phyloP scores from a whole-genome alignment of 2,329 filamentous ascomycete species.

The Aspergillus versicolor region DNA sequence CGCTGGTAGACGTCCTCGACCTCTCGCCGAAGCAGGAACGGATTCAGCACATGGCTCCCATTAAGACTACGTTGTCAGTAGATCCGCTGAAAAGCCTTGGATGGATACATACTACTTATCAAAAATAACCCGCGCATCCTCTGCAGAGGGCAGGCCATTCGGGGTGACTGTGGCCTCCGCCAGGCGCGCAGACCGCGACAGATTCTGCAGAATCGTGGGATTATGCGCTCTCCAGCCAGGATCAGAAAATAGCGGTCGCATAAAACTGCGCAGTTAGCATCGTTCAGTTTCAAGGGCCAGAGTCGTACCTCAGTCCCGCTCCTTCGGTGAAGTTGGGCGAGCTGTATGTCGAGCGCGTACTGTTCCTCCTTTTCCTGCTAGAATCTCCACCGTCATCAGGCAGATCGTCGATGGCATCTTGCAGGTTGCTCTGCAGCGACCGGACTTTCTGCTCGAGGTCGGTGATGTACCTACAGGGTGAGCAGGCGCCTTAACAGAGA shows the following conservation, averaged over 20 bases:
- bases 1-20: constrained; percentile 19
- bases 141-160: constrained; percentile 14
- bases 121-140: constrained; percentile 14
- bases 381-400: not conserved
- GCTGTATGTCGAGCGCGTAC: constrained; percentile 2
- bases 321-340: constrained; percentile 22
- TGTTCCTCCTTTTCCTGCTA: not conserved
- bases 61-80: constrained; percentile 7
- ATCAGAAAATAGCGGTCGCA: constrained; percentile 20
- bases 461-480: constrained; percentile 20
- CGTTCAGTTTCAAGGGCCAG: too few relatives aligned
- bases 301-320: constrained; percentile 19
- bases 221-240: constrained; percentile 21
- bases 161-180: constrained; percentile 15
- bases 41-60: constrained; percentile 24
- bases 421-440: not conserved
- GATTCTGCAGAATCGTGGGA: constrained; percentile 17
- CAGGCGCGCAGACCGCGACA: constrained; percentile 4
- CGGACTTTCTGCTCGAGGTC: constrained; percentile 26
- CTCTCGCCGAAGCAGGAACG: constrained; percentile 27
- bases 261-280: constrained; percentile 11
- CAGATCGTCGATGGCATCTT: not conserved
- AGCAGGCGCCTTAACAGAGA: not conserved
- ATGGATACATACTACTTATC: constrained; percentile 20
- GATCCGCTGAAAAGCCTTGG: too few relatives aligned